Evolutionary conservation across 495 filamentous ascomycete genomes (phyloP).

Genomic region (Penicillium paradoxum): DNA sequence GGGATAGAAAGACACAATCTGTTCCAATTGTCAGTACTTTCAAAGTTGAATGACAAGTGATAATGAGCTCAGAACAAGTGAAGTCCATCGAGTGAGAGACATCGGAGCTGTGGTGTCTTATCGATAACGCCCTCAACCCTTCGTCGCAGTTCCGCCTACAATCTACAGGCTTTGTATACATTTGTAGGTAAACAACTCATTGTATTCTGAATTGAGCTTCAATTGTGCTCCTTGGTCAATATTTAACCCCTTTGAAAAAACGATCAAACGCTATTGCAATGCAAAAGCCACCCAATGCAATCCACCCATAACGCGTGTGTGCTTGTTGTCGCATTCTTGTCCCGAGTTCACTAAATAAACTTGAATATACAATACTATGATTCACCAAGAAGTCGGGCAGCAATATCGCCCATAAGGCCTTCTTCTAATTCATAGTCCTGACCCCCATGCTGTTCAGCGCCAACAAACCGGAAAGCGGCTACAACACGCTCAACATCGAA

Average conservation of each 20-base stretch:
- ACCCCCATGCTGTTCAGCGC: slow-evolving; percentile 70
- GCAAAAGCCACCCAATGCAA: slow-evolving; percentile 3
- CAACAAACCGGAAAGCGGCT: slow-evolving; percentile 73
- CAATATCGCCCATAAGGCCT: slow-evolving; percentile 85
- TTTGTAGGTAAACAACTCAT: no score
- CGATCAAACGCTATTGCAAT: no score
- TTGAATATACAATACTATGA: slow-evolving; percentile 31
- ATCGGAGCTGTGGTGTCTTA: slow-evolving; percentile 1
- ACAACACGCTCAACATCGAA: slow-evolving; percentile 89
- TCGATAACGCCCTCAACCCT: slow-evolving; percentile 8
- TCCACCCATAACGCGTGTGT: not conserved
- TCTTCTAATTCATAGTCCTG: slow-evolving; percentile 80
- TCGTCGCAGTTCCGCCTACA: not conserved
- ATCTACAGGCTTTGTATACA: no score
- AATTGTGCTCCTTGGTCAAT: no score
- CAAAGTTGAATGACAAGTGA: not conserved
- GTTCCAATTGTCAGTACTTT: not conserved
- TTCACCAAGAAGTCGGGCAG: slow-evolving; percentile 77
- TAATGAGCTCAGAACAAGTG: not conserved
- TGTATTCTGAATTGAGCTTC: not conserved
- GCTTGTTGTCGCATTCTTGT: not conserved
- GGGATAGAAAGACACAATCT: not conserved
- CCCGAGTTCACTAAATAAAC: not conserved
- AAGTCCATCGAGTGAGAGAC: not conserved
- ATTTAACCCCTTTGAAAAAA: no score